phyloP scores from a whole-genome alignment of 306 rosid genomes.

The Prunus armeniaca region DNA sequence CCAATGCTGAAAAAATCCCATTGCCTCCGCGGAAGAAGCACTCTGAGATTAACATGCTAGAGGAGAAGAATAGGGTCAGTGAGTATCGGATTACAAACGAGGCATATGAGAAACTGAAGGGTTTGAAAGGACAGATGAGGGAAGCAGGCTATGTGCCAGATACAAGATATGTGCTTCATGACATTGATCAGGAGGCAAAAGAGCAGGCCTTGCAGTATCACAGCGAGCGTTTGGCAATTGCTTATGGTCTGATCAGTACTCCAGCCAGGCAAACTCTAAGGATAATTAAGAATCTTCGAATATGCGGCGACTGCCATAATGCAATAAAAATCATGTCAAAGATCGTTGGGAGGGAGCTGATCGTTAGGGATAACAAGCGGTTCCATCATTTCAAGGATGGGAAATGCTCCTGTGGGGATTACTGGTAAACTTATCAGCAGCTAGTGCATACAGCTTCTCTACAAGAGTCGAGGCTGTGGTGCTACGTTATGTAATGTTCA shows the following conservation, averaged over 20 bases:
- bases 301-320: constrained; percentile 93
- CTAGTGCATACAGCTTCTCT: constrained; percentile 7
- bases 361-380: constrained; percentile 91
- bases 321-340: constrained; percentile 89
- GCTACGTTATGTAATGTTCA: not conserved
- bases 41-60: constrained; percentile 67
- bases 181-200: constrained; percentile 87
- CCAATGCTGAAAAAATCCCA: constrained; percentile 31
- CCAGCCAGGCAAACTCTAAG: constrained; percentile 93
- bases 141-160: constrained; percentile 96
- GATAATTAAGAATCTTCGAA: constrained; percentile 90
- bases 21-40: constrained; percentile 53
- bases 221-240: constrained; percentile 88
- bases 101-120: constrained; percentile 46
- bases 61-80: constrained; percentile 60
- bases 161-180: constrained; percentile 87
- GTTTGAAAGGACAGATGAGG: constrained; percentile 78
- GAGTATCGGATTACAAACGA: constrained; percentile 47
- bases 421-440: constrained; percentile 51
- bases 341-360: constrained; percentile 90
- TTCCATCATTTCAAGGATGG: constrained; percentile 93
- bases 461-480: not conserved
- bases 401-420: constrained; percentile 88
- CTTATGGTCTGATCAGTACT: constrained; percentile 93
- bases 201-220: constrained; percentile 91